These are phyloP conservation scores for Cronartium quercuum DNA, from an alignment of 1,284 basidiomycete genomes.

Conservation along the genomic window DNA sequence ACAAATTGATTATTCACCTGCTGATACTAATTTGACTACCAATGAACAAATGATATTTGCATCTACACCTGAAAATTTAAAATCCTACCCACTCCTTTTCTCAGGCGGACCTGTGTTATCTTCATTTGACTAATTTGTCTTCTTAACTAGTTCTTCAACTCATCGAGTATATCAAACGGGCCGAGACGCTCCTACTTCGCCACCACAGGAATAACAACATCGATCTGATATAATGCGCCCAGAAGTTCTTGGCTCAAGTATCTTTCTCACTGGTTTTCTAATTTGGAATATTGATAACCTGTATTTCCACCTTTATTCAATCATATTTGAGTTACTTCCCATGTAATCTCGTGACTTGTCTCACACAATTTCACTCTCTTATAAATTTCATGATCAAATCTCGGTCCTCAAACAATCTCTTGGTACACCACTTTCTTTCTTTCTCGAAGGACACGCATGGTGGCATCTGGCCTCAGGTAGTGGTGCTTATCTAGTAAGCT, in stretches of 20 bases:
- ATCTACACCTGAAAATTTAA: no score
- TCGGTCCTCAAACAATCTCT: constrained; percentile 39
- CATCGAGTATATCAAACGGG: no score
- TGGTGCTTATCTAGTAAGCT: constrained; percentile 48
- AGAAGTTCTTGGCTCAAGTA: constrained; percentile 44
- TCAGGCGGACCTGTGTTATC: constrained; percentile 39
- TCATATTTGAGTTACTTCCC: no score
- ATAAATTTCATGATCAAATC: constrained; percentile 41
- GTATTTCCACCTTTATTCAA: constrained; percentile 46
- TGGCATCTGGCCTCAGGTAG: constrained; percentile 56
- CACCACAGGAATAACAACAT: background rate
- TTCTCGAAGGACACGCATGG: constrained; percentile 50
- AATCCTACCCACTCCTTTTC: no score
- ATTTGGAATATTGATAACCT: constrained; percentile 57
- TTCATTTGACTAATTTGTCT: constrained; percentile 43
- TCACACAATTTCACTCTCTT: constrained; percentile 37
- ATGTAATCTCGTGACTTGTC: background rate
- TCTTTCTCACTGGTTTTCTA: constrained; percentile 50
- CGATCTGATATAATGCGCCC: constrained; percentile 33
- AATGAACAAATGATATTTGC: background rate
- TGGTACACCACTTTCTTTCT: constrained; percentile 43
- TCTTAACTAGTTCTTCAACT: no score
- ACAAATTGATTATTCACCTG: background rate
- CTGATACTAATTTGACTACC: background rate
- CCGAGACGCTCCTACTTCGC: no score